Percentiles rank a stretch among this genome's conserved stretches.
Conservation (phyloP, 129 eudicot genomes). For the Flaveria bidentis region DNA sequence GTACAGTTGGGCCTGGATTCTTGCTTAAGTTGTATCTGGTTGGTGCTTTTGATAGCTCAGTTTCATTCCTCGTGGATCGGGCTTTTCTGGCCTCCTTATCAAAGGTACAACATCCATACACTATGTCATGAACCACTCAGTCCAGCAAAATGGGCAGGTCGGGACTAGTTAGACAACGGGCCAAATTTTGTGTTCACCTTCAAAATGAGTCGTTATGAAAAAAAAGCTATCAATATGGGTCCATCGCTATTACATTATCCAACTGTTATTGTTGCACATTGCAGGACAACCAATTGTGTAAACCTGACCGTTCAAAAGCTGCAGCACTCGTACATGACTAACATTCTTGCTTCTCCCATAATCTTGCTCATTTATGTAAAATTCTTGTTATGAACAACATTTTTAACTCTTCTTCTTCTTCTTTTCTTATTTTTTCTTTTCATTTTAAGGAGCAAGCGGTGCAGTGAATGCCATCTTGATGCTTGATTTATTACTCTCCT, state of each 20-base stretch:
- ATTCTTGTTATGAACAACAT: constrained; percentile 13
- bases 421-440: neutral
- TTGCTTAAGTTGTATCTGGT: constrained; percentile 64
- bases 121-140: constrained; percentile 9
- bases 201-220: too few relatives aligned
- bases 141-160: neutral
- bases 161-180: too few relatives aligned
- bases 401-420: neutral
- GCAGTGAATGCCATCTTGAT: constrained; percentile 83
- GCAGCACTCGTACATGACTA: constrained; percentile 52
- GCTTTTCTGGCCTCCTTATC: constrained; percentile 44
- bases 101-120: constrained; percentile 43
- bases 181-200: too few relatives aligned
- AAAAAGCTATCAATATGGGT: neutral
- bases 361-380: neutral
- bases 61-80: constrained; percentile 61
- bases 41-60: constrained; percentile 79
- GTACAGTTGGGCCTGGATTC: constrained; percentile 72
- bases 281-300: constrained; percentile 39
- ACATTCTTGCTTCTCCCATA: constrained; percentile 1
- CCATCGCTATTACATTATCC: neutral
- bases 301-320: constrained; percentile 42
- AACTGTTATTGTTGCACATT: constrained; percentile 1
- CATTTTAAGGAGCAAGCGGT: constrained; percentile 79
- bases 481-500: constrained; percentile 69